Base-by-base conservation (phyloP, 306 rosid species). In the Albizia julibrissin region DNA sequence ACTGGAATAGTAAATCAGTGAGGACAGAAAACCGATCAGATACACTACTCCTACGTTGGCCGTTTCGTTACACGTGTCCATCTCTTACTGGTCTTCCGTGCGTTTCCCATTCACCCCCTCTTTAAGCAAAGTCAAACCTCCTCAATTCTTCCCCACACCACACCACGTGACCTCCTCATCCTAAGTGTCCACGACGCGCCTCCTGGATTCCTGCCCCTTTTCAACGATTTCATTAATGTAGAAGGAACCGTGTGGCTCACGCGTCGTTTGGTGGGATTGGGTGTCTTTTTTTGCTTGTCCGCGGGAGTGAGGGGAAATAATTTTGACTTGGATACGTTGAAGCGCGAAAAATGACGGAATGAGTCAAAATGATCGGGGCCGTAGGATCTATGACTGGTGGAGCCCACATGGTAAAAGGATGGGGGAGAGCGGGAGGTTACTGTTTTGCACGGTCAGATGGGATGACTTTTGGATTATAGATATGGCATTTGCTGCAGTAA, bases 1-100 rank as follows among this genome's bases (percentile, higher is more conserved):
- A 88, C 92, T 75, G 85, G 62, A 69, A 69, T 65, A 90, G 92
- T 88, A 89, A 92, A 79, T 88, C 92, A 86, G 49, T 84, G 43
- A 80, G 50, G 73, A 87, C 79, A 80, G 84, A 37, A 87, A 89
- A 89, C 88, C 79, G 90, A 89, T 87, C 85, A 69, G 54, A 80
- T 77, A 77, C 84, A 80, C 77, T 83, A 81, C 78, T 76, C 74
- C 74, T 78, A 10, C 89, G 50, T 73, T 8, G 79, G 52, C 86
- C 46, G 89, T 89, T 89, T 61, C 54, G 1, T 3, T 72, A 79
- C 92, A 93, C 89, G 86, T 89, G 91, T 56, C 70, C 0, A 0
- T 33, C 33, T 76, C 47, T 62, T 3, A 72, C 6, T 84, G 89
- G 92, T 10, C 9, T 1, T 7, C 67, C 11, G 61, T 52, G 61